Conservation (phyloP, 352 stramenopile genomes). For the Phytophthora pinifolia region DNA sequence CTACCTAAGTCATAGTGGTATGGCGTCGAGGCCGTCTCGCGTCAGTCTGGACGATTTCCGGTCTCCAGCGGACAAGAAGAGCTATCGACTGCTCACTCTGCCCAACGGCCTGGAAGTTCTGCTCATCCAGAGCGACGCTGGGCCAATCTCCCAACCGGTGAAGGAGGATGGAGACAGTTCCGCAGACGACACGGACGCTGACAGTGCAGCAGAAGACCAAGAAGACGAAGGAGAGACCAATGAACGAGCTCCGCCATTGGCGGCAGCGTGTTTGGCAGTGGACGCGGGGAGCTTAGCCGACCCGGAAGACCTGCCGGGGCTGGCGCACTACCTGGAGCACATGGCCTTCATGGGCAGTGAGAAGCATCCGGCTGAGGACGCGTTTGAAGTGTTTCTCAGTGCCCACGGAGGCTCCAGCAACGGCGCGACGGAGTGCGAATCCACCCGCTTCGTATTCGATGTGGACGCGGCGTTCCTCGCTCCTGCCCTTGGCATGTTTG, state of each 20-base stretch:
- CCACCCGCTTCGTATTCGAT: conserved; percentile 92
- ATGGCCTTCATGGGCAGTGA: conserved; percentile 93
- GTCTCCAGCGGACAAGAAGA: conserved; percentile 66
- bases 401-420: conserved; percentile 90
- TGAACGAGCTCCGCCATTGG: conserved; percentile 25
- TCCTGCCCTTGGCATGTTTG: conserved; percentile 88
- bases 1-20: background rate
- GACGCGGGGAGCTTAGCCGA: conserved; percentile 63
- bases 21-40: conserved; percentile 5
- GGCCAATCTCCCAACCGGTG: background rate
- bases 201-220: conserved; percentile 19
- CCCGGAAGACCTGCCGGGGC: conserved; percentile 49
- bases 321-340: conserved; percentile 91
- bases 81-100: conserved; percentile 68
- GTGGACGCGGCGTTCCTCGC: conserved; percentile 51
- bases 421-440: conserved; percentile 90
- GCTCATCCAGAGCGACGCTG: conserved; percentile 55
- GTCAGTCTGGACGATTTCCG: conserved; percentile 50
- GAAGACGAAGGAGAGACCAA: conserved; percentile 8
- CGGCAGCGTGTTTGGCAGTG: conserved; percentile 58
- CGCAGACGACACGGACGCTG: conserved; percentile 18
- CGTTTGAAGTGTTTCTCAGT: conserved; percentile 88
- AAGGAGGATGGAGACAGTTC: conserved; percentile 6
- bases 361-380: conserved; percentile 92
- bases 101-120: conserved; percentile 65